These are phyloP conservation scores for Trapa incisa DNA, from an alignment of 345 rosid genomes.

Conservation along the genomic window DNA sequence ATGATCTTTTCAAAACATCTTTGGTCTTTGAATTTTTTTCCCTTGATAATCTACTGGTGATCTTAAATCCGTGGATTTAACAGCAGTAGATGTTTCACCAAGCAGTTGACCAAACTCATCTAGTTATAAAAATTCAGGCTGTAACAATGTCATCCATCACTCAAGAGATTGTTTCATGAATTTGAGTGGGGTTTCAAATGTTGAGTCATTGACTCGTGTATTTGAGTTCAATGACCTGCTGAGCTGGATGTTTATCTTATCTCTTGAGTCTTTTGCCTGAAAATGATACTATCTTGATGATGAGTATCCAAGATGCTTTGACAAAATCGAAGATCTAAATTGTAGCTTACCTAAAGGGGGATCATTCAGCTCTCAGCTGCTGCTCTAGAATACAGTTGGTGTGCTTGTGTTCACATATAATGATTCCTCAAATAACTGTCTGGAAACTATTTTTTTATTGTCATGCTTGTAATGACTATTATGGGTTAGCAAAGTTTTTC, in stretches of 20 bases:
- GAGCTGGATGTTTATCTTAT: not conserved
- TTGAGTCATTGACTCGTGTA: too few relatives aligned
- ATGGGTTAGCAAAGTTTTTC: not conserved
- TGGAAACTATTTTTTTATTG: not conserved
- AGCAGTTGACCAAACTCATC: too few relatives aligned
- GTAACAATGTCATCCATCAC: not conserved
- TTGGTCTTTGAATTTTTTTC: not conserved
- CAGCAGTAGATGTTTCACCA: not conserved
- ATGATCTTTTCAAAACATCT: not conserved
- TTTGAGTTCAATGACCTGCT: not conserved
- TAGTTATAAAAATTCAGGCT: not conserved
- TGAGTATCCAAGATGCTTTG: not conserved
- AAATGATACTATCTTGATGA: not conserved
- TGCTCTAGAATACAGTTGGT: not conserved
- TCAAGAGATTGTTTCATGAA: not conserved
- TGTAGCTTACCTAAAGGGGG: not conserved
- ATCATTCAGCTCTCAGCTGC: not conserved
- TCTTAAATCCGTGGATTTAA: not conserved
- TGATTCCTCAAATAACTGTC: not conserved
- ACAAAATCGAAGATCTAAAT: not conserved
- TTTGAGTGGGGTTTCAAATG: not conserved
- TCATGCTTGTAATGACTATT: not conserved
- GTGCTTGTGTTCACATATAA: not conserved
- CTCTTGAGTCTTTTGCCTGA: not conserved
- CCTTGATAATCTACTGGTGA: not conserved